Conservation (phyloP, 164 flowering plant genomes). For the Platanus orientalis region DNA sequence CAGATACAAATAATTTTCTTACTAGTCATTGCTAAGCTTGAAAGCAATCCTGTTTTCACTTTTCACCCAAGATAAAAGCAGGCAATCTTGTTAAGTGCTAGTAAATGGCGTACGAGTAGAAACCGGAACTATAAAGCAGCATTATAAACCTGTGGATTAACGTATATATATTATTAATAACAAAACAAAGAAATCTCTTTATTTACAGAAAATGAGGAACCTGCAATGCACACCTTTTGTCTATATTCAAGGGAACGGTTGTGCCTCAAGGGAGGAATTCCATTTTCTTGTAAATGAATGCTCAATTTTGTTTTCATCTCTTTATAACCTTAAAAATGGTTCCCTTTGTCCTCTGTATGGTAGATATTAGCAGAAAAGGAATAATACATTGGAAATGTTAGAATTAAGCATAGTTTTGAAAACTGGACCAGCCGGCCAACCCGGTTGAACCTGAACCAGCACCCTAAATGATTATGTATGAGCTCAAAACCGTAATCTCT, state of each 20-base stretch:
- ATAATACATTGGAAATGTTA: too few species aligned
- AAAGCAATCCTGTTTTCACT: constrained; percentile 64
- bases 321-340: constrained; percentile 20
- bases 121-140: constrained; percentile 76
- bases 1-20: too few species aligned
- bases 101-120: constrained; percentile 81
- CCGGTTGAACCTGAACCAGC: too few species aligned
- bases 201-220: neutral
- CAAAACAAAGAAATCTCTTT: neutral
- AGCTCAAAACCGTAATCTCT: too few species aligned
- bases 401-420: too few species aligned
- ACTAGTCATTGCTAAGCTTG: constrained; percentile 89
- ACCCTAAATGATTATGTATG: too few species aligned
- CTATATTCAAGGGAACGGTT: constrained; percentile 22
- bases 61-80: constrained; percentile 48
- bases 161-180: neutral
- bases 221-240: constrained; percentile 21
- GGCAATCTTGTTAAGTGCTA: constrained; percentile 90
- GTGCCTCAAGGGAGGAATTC: constrained; percentile 18
- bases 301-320: constrained; percentile 26
- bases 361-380: too few species aligned
- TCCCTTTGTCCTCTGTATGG: constrained; percentile 19
- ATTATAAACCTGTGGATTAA: constrained; percentile 54
- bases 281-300: constrained; percentile 29
- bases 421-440: too few species aligned